These are phyloP conservation scores for Corchorus capsularis DNA, from an alignment of 345 rosid species.

Conservation along the genomic window DNA sequence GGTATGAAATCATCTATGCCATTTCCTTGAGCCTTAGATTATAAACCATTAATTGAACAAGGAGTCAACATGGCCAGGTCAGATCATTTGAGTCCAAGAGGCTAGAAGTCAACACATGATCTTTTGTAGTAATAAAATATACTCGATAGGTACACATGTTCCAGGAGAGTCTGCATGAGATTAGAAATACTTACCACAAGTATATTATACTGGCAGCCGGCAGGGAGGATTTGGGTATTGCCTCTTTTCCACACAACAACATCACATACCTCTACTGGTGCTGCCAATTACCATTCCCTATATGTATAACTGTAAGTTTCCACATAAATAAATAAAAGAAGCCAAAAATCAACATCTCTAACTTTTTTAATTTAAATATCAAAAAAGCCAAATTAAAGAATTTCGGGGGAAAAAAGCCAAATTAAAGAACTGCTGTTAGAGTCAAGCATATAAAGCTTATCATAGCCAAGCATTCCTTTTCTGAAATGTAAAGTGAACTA, in stretches of 20 bases:
- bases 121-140: not conserved
- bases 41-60: constrained; percentile 9
- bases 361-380: too few relatives aligned
- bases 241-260: not conserved
- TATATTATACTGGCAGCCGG: not conserved
- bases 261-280: not conserved
- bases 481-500: too few relatives aligned
- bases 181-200: not conserved
- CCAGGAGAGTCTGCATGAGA: not conserved
- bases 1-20: not conserved
- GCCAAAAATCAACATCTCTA: too few relatives aligned
- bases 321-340: too few relatives aligned
- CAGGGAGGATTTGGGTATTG: not conserved
- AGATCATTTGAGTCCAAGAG: not conserved
- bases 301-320: not conserved
- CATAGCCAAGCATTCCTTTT: too few relatives aligned
- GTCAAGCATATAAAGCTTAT: too few relatives aligned
- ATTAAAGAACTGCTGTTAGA: too few relatives aligned
- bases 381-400: too few relatives aligned
- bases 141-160: not conserved
- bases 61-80: constrained; percentile 4
- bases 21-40: constrained; percentile 8
- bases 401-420: too few relatives aligned
- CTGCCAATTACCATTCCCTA: not conserved
- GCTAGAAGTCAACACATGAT: not conserved